phyloP scores from a whole-genome alignment of 208 protist species.

The Wallacemonas sp. region DNA sequence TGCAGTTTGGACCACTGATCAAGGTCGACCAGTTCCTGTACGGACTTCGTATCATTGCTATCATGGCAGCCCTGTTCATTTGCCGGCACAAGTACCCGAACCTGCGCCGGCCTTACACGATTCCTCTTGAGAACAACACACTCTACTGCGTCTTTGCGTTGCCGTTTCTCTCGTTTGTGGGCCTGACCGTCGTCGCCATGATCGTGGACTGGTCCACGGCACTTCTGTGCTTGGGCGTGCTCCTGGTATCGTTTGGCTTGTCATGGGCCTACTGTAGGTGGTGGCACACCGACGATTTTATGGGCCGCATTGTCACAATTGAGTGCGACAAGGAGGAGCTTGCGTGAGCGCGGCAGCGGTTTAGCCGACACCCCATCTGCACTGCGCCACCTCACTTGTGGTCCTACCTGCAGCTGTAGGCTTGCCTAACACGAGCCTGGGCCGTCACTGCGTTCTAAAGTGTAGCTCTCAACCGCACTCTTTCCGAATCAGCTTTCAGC shows the following conservation, averaged over 20 bases:
- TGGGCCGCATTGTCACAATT: slow-evolving; percentile 63
- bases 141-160: slow-evolving; percentile 42
- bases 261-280: slow-evolving; percentile 48
- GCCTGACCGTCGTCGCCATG: slow-evolving; percentile 45
- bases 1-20: slow-evolving; percentile 68
- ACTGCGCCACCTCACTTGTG: not conserved
- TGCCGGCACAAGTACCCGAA: slow-evolving; percentile 62
- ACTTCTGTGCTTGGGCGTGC: slow-evolving; percentile 30
- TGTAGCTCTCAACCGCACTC: too few species aligned
- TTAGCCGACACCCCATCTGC: not conserved
- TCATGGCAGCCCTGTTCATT: slow-evolving; percentile 60
- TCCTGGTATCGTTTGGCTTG: slow-evolving; percentile 25
- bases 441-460: too few species aligned
- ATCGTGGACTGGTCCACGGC: slow-evolving; percentile 34
- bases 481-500: too few species aligned
- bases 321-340: not conserved
- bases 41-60: slow-evolving; percentile 52
- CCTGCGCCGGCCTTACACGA: slow-evolving; percentile 54
- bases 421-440: too few species aligned
- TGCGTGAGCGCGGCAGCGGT: too few species aligned
- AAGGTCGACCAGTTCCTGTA: slow-evolving; percentile 78
- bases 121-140: slow-evolving; percentile 45
- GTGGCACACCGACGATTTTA: slow-evolving; percentile 47
- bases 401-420: too few species aligned
- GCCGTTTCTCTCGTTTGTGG: slow-evolving; percentile 36